Conservation (phyloP, 192 early-diverging fungal genomes). For the Phlyctochytrium planicorne region DNA sequence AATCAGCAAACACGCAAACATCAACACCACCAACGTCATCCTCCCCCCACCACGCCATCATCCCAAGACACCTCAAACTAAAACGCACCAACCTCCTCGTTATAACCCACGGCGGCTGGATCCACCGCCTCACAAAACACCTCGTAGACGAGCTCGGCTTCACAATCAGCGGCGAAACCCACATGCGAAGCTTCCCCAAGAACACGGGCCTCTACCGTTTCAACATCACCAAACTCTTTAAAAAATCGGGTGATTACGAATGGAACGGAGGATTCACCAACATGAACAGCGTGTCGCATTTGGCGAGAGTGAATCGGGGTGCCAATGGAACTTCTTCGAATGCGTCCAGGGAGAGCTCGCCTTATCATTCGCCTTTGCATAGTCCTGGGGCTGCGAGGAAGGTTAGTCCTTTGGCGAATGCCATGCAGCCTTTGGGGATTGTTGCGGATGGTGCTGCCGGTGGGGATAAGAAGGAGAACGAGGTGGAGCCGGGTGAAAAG, state of each 20-base stretch:
- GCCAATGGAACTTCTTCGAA: too few relatives aligned
- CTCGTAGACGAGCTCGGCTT: conserved; percentile 44
- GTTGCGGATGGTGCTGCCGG: too few relatives aligned
- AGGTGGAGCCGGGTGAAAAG: too few relatives aligned
- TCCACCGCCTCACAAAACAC: conserved; percentile 37
- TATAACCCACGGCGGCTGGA: conserved; percentile 51
- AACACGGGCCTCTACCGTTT: conserved; percentile 38
- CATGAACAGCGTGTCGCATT: conserved; percentile 47
- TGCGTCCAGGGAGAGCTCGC: neutral
- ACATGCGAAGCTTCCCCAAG: conserved; percentile 43
- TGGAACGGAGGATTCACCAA: conserved; percentile 39
- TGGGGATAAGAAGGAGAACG: too few relatives aligned
- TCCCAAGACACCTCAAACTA: conserved; percentile 17
- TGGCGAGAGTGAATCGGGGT: conserved; percentile 22
- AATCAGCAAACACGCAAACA: conserved; percentile 12
- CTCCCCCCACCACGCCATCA: conserved; percentile 1
- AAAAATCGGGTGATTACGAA: conserved; percentile 39
- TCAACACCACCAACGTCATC: conserved; percentile 11
- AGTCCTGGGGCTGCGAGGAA: neutral
- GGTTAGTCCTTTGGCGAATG: neutral
- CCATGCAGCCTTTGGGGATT: too few relatives aligned
- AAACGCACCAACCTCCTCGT: conserved; percentile 38
- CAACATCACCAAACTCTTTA: conserved; percentile 32
- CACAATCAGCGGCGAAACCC: conserved; percentile 7
- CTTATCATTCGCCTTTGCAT: neutral